Base-by-base conservation (phyloP, 352 stramenopile genomes). In the Pythium myriotylum region DNA sequence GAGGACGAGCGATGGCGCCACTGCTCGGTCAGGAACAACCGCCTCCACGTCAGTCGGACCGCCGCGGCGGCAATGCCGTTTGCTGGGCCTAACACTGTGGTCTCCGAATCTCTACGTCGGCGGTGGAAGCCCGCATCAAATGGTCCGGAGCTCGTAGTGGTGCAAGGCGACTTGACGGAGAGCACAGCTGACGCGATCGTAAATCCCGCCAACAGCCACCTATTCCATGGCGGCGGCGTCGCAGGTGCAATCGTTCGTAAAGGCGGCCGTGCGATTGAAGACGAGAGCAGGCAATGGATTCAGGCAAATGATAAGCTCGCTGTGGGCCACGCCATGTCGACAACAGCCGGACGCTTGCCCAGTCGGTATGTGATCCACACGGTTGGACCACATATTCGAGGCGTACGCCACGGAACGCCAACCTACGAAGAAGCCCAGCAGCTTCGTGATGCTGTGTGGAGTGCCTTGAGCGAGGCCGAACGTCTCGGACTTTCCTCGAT, bases 361-460 rank as follows among this genome's bases (percentile, higher is more conserved):
- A 73, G 69, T 51, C 63, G 61, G 17, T 73, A 69, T 39, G 76
- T 83, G 26, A 78, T 86, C 57, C 76, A 86, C 57, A 69, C 72
- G 2, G 74, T 81, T 0, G 76, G 76, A 0, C 76, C 76, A 1
- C 55, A 68, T 48, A 24, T 86, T 24, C 22, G 9, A 48, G 22
- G 35, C 19, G n/a, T 43, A 17, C 9, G 22, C 29, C 29, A 35
- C 29, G 29, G 29, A 10, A 35, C 7, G n/a, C 74, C 67, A 17
- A 83, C 62, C 0, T 12, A 20, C 3, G 60, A 74, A 2, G 42
- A 86, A 17, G 49, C 59, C 4, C 58, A 65, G 13, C 37, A 62
- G n/a, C 61, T 86, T 8, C 72, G 76, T 33, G 51, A 62, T 33
- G 76, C 76, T 0, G 73, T 86, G 23, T 68, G 55, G 59, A 77